Evolutionary conservation across 108 stramenopile genomes (phyloP), one percentile per base, ranked within the genome.

Genomic region (Cylindrotheca closterium): DNA sequence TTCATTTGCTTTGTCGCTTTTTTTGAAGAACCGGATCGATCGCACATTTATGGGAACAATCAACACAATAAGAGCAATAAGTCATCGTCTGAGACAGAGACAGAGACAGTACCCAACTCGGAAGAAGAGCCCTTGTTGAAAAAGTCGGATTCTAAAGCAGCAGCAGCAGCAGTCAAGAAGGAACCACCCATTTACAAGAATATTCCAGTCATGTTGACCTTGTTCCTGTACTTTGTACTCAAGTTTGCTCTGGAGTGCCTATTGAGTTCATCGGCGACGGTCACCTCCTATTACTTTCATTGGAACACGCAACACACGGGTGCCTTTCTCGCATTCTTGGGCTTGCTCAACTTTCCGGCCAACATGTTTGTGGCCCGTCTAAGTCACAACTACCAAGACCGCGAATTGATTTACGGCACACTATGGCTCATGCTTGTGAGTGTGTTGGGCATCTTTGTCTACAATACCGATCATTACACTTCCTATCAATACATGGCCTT

Each of bases 11-110:
- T 75, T n/a, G 31, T 83, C n/a, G 0, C 81, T 17, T 87, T 68
- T 48, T 95, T 95, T 68, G 70, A 82, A 60, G 93, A 94, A 60
- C 93, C 93, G 3, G 75, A 75, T 59, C 80, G 82, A 24, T 22
- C 65, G 22, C 34, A 59, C 21, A 19, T 65, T 22, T 62, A 46
- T 57, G 51, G n/a, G 15, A 49, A 24, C 3, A 42, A 55, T 12
- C 47, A 47, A 27, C 51, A 50, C 53, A 4, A 23, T 30, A 25
- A 19, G 23, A 18, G 15, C 4, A 27, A 34, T 21, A 50, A 68
- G 48, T 34, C 30, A 0, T 7, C 33, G 18, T 5, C 52, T 24
- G 51, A 69, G 17, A 61, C n/a, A n/a, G n/a, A n/a, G n/a, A n/a
- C n/a, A n/a, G 12, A 0, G 17, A 30, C 46, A 7, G 29, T 30